phyloP scores from a whole-genome alignment of 192 early-diverging fungal species.

The Coemansia umbellata region DNA sequence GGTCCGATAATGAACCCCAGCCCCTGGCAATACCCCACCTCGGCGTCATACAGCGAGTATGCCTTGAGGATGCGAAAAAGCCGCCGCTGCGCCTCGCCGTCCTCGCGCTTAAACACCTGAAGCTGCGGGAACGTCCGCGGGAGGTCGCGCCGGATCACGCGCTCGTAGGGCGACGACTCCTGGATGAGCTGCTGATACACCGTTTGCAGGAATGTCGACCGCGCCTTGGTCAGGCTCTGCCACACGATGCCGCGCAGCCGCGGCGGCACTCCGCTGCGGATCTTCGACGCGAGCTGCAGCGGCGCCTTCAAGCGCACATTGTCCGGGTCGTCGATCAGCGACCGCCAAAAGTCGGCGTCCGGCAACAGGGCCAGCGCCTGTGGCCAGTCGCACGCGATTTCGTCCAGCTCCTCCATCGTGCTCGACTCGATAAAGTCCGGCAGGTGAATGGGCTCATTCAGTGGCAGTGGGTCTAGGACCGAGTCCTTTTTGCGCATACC shows the following conservation, averaged over 20 bases:
- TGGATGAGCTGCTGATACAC: slow-evolving; percentile 75
- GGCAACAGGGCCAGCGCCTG: slow-evolving; percentile 18
- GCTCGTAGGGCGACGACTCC: slow-evolving; percentile 77
- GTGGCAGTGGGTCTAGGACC: no score
- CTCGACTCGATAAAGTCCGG: slow-evolving; percentile 33
- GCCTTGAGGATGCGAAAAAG: slow-evolving; percentile 88
- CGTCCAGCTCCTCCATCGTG: slow-evolving; percentile 40
- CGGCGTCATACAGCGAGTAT: slow-evolving; percentile 89
- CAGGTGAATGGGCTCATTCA: no score
- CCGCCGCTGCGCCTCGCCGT: slow-evolving; percentile 80
- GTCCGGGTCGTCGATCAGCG: slow-evolving; percentile 20
- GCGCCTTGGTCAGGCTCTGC: slow-evolving; percentile 86
- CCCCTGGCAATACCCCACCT: slow-evolving; percentile 98
- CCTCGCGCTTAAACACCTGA: slow-evolving; percentile 77
- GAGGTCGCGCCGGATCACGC: slow-evolving; percentile 88
- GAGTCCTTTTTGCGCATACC: no score
- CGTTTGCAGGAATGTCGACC: slow-evolving; percentile 72
- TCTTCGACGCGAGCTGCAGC: slow-evolving; percentile 39
- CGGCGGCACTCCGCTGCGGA: slow-evolving; percentile 69
- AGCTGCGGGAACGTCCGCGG: slow-evolving; percentile 89
- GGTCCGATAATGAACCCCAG: slow-evolving; percentile 93
- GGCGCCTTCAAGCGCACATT: slow-evolving; percentile 23
- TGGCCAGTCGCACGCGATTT: slow-evolving; percentile 31
- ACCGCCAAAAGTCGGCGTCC: slow-evolving; percentile 43
- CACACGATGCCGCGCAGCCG: slow-evolving; percentile 83